phyloP scores from a whole-genome alignment of 768 basidiomycete species.

The Suillus subalutaceus region DNA sequence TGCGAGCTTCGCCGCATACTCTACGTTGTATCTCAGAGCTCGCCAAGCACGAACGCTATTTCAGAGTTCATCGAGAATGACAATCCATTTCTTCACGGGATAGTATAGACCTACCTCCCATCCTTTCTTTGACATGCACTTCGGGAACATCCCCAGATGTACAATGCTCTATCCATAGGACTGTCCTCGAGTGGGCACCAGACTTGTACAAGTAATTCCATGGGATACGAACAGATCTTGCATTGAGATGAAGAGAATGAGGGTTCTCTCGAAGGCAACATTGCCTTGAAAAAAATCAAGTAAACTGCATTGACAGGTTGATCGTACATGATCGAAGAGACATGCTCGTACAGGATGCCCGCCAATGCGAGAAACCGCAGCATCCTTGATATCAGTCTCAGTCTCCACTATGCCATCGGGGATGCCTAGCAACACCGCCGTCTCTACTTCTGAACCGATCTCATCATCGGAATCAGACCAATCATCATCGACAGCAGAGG shows the following conservation, averaged over 20 bases:
- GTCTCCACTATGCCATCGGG: conserved; percentile 73
- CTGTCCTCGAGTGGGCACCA: conserved; percentile 91
- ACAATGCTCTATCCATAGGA: conserved; percentile 81
- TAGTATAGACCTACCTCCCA: conserved; percentile 64
- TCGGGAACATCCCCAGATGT: conserved; percentile 82
- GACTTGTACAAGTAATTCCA: conserved; percentile 84
- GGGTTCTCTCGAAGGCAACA: conserved; percentile 67
- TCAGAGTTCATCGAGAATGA: conserved; percentile 17
- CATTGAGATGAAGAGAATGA: conserved; percentile 67
- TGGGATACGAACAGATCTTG: conserved; percentile 68
- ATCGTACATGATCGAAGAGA: conserved; percentile 51
- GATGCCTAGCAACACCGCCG: conserved; percentile 76
- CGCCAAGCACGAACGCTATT: conserved; percentile 82
- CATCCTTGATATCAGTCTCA: conserved; percentile 65
- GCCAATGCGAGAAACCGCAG: conserved; percentile 86
- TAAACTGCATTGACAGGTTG: conserved; percentile 45
- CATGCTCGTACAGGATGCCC: conserved; percentile 81
- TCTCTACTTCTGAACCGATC: conserved; percentile 56
- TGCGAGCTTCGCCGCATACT: conserved; percentile 75
- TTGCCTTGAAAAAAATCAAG: conserved; percentile 62
- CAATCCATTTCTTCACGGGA: conserved; percentile 5
- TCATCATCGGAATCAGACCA: conserved; percentile 87
- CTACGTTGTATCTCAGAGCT: conserved; percentile 68
- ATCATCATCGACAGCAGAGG: conserved; percentile 51
- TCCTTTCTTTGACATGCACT: conserved; percentile 71